These are phyloP conservation scores for Trichophyton benhamiae DNA, from an alignment of 2,329 filamentous ascomycete genomes.

Conservation along the genomic window DNA sequence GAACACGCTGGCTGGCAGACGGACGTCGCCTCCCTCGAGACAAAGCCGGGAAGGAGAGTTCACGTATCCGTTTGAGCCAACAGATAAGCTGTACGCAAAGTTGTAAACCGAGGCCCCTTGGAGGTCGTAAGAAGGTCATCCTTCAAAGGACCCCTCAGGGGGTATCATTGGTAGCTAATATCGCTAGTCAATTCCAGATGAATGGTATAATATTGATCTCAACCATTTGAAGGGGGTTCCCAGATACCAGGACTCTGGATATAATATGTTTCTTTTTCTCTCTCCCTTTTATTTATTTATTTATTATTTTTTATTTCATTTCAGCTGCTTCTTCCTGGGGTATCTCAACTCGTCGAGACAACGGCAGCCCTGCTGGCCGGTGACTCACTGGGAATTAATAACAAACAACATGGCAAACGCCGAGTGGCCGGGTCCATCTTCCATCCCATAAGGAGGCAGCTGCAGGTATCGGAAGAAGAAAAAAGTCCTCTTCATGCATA, in stretches of 20 bases:
- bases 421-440: background rate
- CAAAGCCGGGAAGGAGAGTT: conserved; percentile 39
- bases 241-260: background rate
- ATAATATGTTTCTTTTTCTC: background rate
- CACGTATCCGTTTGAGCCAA: background rate
- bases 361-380: background rate
- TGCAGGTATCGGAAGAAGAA: background rate
- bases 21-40: conserved; percentile 53
- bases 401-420: background rate
- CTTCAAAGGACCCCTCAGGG: background rate
- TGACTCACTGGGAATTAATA: background rate
- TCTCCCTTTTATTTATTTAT: background rate
- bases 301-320: background rate
- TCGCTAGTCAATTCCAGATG: background rate
- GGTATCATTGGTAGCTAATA: background rate
- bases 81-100: background rate
- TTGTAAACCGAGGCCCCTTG: background rate
- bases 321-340: background rate
- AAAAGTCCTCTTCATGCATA: background rate
- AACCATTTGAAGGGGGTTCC: background rate
- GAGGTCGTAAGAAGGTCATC: background rate
- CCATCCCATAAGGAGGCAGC: background rate
- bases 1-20: conserved; percentile 53
- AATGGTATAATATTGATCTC: background rate
- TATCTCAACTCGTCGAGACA: background rate